Conservation (phyloP, 2,329 filamentous ascomycete genomes). For the Elsinoe necatrix region DNA sequence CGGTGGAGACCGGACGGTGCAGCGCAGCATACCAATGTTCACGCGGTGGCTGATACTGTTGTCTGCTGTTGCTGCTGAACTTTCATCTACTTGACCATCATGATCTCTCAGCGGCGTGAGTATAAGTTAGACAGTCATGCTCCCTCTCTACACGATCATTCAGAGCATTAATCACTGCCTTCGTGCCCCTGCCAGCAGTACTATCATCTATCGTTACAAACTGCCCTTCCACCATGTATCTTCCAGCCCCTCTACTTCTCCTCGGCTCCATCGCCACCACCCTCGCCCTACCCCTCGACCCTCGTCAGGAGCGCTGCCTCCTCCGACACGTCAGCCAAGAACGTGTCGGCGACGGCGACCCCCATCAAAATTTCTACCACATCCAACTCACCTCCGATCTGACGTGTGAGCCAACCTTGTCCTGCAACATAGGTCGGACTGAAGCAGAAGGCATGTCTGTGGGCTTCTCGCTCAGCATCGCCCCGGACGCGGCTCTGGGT, state of each 20-base stretch:
- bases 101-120: background rate
- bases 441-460: conserved; percentile 4
- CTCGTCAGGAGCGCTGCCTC: background rate
- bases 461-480: conserved; percentile 1
- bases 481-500: background rate
- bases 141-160: background rate
- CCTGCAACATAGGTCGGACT: background rate
- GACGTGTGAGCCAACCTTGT: background rate
- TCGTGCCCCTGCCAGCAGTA: no score
- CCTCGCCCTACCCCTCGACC: background rate
- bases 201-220: no score
- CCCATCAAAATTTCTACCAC: background rate
- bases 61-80: background rate
- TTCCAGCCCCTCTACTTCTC: background rate
- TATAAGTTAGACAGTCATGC: background rate
- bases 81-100: background rate
- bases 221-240: background rate
- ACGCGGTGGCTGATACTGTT: background rate
- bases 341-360: background rate
- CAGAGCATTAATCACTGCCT: background rate
- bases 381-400: background rate
- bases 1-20: background rate
- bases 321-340: background rate
- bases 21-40: background rate
- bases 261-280: background rate